A percentile compares a stretch with the other conserved stretches of the same genome.
Evolutionary conservation across 2,329 filamentous ascomycete species (phyloP).

Genomic region (Drechmeria coniospora): DNA sequence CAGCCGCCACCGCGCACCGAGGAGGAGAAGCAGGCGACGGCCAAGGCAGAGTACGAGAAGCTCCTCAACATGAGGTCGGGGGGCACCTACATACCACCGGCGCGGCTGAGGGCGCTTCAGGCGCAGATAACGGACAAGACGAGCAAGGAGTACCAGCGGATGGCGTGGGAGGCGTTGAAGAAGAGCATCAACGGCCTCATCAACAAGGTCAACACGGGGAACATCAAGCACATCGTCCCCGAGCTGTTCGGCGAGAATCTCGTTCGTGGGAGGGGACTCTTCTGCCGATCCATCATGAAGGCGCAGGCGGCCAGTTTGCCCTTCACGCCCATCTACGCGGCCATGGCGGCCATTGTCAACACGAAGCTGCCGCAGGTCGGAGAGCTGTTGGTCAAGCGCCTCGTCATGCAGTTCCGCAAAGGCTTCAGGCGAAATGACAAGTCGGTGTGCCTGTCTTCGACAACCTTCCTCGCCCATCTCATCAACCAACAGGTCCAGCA

Average conservation of each 20-base stretch:
- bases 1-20: constrained; percentile 38
- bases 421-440: constrained; percentile 95
- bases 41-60: constrained; percentile 88
- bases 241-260: constrained; percentile 94
- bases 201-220: constrained; percentile 97
- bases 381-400: constrained; percentile 69
- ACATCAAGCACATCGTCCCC: constrained; percentile 94
- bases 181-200: constrained; percentile 98
- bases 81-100: constrained; percentile 91
- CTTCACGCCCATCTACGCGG: constrained; percentile 91
- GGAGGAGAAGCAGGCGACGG: constrained; percentile 73
- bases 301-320: constrained; percentile 90
- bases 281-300: constrained; percentile 96
- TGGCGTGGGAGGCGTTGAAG: constrained; percentile 98
- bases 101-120: constrained; percentile 77
- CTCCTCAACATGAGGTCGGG: constrained; percentile 85
- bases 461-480: constrained; percentile 87
- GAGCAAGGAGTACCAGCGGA: constrained; percentile 93
- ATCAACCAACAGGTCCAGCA: constrained; percentile 94
- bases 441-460: constrained; percentile 81
- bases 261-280: constrained; percentile 76
- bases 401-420: constrained; percentile 89
- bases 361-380: constrained; percentile 93
- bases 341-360: constrained; percentile 92
- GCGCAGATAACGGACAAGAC: constrained; percentile 93